phyloP scores from a whole-genome alignment of 169 alveolate species.

The Hepatocystis sp. region DNA sequence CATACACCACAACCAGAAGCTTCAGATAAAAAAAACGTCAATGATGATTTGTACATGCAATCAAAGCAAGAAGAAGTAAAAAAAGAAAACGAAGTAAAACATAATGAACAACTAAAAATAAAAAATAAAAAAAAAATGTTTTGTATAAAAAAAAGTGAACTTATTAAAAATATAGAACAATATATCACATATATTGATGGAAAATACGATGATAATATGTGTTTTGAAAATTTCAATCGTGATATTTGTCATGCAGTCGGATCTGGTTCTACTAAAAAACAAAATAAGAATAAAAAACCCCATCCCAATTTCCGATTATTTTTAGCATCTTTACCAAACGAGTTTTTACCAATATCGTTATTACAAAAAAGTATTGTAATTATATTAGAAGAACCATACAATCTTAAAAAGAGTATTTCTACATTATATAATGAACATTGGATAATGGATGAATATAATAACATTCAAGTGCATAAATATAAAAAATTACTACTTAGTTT shows the following conservation, averaged over 20 bases:
- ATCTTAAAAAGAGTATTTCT: constrained; percentile 60
- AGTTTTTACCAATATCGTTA: constrained; percentile 95
- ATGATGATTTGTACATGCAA: too few relatives aligned
- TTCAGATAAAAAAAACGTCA: too few relatives aligned
- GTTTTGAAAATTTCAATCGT: too few relatives aligned
- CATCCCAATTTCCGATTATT: constrained; percentile 95
- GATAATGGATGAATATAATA: constrained; percentile 75
- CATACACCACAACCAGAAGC: too few relatives aligned
- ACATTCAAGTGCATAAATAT: constrained; percentile 40
- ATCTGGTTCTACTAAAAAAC: constrained; percentile 38
- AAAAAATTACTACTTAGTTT: constrained; percentile 89
- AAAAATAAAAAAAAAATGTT: too few relatives aligned
- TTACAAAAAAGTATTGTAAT: constrained; percentile 95
- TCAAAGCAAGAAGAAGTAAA: too few relatives aligned
- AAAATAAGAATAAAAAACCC: constrained; percentile 84
- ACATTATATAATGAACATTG: constrained; percentile 71
- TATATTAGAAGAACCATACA: constrained; percentile 94
- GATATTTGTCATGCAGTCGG: too few relatives aligned
- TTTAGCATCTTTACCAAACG: constrained; percentile 95
- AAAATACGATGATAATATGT: not conserved
- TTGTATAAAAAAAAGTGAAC: not conserved
- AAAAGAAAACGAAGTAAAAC: not conserved
- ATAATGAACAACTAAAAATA: not conserved
- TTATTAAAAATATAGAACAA: not conserved
- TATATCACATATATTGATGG: constrained; percentile 13